Evolutionary conservation across 495 filamentous ascomycete species (phyloP).

Genomic region (Penicillium chermesinum): DNA sequence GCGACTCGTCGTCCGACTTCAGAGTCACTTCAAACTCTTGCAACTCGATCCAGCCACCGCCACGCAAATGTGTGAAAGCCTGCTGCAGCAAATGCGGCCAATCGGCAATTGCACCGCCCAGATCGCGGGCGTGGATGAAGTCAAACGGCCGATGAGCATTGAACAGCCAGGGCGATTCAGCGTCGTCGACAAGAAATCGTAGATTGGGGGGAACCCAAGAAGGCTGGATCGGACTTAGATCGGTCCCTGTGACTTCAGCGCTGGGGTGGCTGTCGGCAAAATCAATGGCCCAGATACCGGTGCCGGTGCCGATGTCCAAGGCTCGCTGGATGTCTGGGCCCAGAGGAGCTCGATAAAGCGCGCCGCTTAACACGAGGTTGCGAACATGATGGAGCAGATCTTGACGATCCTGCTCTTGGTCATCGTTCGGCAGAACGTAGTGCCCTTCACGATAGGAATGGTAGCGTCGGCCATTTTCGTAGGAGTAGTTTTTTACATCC

Average conservation of each 20-base stretch:
- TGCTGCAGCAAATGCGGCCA: conserved; percentile 37
- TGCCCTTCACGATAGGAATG: conserved; percentile 60
- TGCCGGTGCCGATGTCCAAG: conserved; percentile 65
- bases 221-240: conserved; percentile 31
- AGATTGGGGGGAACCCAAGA: conserved; percentile 45
- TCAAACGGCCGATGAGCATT: conserved; percentile 38
- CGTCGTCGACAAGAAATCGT: conserved; percentile 45
- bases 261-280: conserved; percentile 51
- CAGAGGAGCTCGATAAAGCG: conserved; percentile 56
- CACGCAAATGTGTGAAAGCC: conserved; percentile 38
- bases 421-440: conserved; percentile 53
- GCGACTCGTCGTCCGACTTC: conserved; percentile 37
- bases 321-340: conserved; percentile 50
- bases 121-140: conserved; percentile 44
- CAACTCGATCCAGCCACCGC: conserved; percentile 52
- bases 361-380: conserved; percentile 49
- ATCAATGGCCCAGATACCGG: conserved; percentile 60
- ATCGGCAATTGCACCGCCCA: conserved; percentile 44
- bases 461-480: conserved; percentile 63
- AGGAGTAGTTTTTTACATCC: conserved; percentile 21
- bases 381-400: conserved; percentile 49
- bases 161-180: conserved; percentile 47
- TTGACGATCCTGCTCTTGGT: conserved; percentile 37
- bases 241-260: conserved; percentile 41
- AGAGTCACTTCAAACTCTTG: conserved; percentile 47